Percentiles rank a stretch among this genome's conserved stretches.
phyloP scores from a whole-genome alignment of 495 filamentous ascomycete species.

The Aspergillus avenaceus region DNA sequence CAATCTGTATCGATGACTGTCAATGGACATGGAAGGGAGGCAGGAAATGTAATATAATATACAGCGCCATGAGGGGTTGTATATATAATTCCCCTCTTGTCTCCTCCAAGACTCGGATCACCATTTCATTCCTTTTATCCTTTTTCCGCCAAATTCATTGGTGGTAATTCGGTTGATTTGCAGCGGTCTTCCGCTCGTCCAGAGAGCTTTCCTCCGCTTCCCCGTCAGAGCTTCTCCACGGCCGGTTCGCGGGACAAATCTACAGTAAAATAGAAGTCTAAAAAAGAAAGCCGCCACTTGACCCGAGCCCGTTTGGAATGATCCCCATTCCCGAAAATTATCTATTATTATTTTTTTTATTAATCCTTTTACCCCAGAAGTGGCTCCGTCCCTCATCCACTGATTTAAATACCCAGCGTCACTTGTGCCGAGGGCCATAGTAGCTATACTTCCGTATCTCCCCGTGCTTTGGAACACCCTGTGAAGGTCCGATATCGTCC shows the following conservation, averaged over 20 bases:
- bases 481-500: slow-evolving; percentile 23
- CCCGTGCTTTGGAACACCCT: slow-evolving; percentile 13
- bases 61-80: not conserved
- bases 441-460: slow-evolving; percentile 27
- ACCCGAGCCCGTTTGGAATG: slow-evolving; percentile 19
- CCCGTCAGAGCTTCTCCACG: slow-evolving; percentile 35
- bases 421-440: slow-evolving; percentile 16
- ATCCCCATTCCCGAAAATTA: slow-evolving; percentile 20
- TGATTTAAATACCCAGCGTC: slow-evolving; percentile 10
- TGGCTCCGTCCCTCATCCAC: not conserved
- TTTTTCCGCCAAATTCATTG: not conserved
- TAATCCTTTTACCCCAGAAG: slow-evolving; percentile 1
- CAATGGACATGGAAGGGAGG: not conserved
- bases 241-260: slow-evolving; percentile 15
- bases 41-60: no score
- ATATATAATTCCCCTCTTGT: not conserved
- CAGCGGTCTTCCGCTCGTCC: slow-evolving; percentile 42
- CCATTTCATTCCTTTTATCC: not conserved
- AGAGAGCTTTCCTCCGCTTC: slow-evolving; percentile 37
- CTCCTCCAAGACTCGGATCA: not conserved
- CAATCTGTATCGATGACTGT: not conserved
- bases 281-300: slow-evolving; percentile 27
- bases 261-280: not conserved
- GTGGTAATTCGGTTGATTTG: not conserved
- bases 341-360: slow-evolving; percentile 2